phyloP scores from a whole-genome alignment of 2,329 filamentous ascomycete species.

The Fusarium guadeloupense region DNA sequence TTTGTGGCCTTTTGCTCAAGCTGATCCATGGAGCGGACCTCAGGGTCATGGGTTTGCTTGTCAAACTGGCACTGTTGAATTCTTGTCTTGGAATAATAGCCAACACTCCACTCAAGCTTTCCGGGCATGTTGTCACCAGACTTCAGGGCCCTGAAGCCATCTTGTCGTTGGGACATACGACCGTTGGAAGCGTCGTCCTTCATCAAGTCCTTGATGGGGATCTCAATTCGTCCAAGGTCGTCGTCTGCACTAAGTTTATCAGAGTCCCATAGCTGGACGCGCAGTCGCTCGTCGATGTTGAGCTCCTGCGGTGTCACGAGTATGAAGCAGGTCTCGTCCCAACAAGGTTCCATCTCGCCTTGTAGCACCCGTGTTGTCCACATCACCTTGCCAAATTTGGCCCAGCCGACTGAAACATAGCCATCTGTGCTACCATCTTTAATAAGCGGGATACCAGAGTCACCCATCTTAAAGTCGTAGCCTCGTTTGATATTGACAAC shows the following conservation, averaged over 20 bases:
- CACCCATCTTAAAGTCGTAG: slow-evolving; percentile 76
- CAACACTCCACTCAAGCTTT: slow-evolving; percentile 73
- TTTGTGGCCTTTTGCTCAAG: slow-evolving; percentile 66
- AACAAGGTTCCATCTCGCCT: slow-evolving; percentile 72
- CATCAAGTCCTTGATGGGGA: slow-evolving; percentile 74
- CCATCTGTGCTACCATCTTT: slow-evolving; percentile 71
- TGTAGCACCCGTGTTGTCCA: slow-evolving; percentile 69
- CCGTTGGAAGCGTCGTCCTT: slow-evolving; percentile 66
- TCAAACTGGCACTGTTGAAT: slow-evolving; percentile 70
- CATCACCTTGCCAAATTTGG: slow-evolving; percentile 77
- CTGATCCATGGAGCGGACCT: slow-evolving; percentile 66
- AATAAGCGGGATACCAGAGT: slow-evolving; percentile 68
- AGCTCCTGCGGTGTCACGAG: slow-evolving; percentile 76
- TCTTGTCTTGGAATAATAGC: slow-evolving; percentile 74
- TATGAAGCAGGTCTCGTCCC: slow-evolving; percentile 76
- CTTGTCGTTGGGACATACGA: slow-evolving; percentile 68
- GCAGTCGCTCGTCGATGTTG: slow-evolving; percentile 74
- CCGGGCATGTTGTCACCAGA: slow-evolving; percentile 74
- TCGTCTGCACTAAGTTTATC: slow-evolving; percentile 78
- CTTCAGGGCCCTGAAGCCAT: slow-evolving; percentile 72
- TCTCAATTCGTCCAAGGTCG: slow-evolving; percentile 76
- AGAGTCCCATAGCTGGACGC: slow-evolving; percentile 79
- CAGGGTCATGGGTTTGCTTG: slow-evolving; percentile 66
- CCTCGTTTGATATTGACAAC: slow-evolving; percentile 73
- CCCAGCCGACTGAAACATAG: slow-evolving; percentile 78